Base-by-base conservation (phyloP, 106 monocot species). In the Iris macrosiphon region DNA sequence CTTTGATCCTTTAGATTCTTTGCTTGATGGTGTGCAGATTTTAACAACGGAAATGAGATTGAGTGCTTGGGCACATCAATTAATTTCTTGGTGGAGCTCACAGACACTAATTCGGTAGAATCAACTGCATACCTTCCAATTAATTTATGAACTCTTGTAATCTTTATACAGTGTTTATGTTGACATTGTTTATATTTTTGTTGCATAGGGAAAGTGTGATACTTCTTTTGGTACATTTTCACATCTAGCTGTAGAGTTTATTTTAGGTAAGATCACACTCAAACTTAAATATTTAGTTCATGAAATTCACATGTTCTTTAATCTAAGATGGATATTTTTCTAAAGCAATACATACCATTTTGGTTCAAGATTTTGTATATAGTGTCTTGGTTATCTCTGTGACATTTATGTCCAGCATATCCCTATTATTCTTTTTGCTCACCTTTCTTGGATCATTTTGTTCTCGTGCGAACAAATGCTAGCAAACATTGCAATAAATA, bases 201-300 rank as follows among this genome's bases (percentile, higher is more conserved):
- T 30, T 62, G 8, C 20, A 21, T 41, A 87, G 87, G 81, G 67
- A 31, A 56, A 68, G 32, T 47, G 28, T 25, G 51, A 61, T 44
- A 40, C 77, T 22, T 78, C 67, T n/a, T 81, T 74, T 48, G 47
- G 70, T 46, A 63, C 77, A 34, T 74, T 87, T 46, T 87, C 74
- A 59, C 86, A 87, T 63, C 86, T 81, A 74, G 86, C 81, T 64
- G 55, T 63, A 34, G 81, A 81, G 52, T 87, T 81, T 27, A 87
- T 87, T 64, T 67, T 81, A 64, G 81, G 86, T 87, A 68, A 73
- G 62, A 7, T 29, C 12, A 0, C 45, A 17, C n/a, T 46, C 20
- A 20, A 55, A 20, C 6, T 55, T 35, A 35, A 35, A 35, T 10
- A 22, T 15, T 32, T 0, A n/a, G n/a, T n/a, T n/a, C n/a, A n/a